Base-by-base conservation (phyloP, 768 basidiomycete genomes). In the Cystobasidium tubakii region DNA sequence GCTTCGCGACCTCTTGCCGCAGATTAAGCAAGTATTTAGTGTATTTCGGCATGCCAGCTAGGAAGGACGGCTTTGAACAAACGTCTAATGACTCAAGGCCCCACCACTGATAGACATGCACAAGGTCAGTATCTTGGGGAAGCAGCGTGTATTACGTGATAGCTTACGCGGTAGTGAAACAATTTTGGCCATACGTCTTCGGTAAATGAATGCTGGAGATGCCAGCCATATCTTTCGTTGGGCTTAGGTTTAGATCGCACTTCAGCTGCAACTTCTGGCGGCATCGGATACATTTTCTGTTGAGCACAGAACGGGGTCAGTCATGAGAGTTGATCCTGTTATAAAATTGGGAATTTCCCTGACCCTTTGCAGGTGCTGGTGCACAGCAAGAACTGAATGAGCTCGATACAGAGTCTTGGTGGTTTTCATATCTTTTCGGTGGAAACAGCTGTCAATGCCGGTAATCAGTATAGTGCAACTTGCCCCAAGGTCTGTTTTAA, bases 281-380 rank as follows among this genome's bases (percentile, higher is more conserved):
- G 63, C 63, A 65, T 65, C 10, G 63, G 63, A 42, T 65, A 65
- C 63, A 60, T 60, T 60, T 60, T 60, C 57, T 60, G 57, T 60
- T 12, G 57, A 34, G 17, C n/a, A n/a, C 7, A 55, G n/a, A 9
- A 55, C 53, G 53, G 27, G 9, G 7, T 42, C 23, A 42, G n/a
- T n/a, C n/a, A n/a, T n/a, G n/a, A n/a, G n/a, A n/a, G n/a, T n/a
- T n/a, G n/a, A n/a, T n/a, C n/a, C n/a, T n/a, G n/a, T n/a, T n/a
- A n/a, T n/a, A n/a, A n/a, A n/a, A n/a, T n/a, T n/a, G n/a, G n/a
- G n/a, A n/a, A n/a, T n/a, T n/a, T n/a, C n/a, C 36, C 63, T 65
- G 13, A 65, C 63, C 17, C 63, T 4, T 42, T 39, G 63, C 23
- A 65, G 15, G 25, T 65, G 63, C 23, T 65, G 63, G 39, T 65